A percentile compares a stretch with the other conserved stretches of the same genome.
Conservation (phyloP, 2,329 filamentous ascomycete species). For the Penicillium sp. region DNA sequence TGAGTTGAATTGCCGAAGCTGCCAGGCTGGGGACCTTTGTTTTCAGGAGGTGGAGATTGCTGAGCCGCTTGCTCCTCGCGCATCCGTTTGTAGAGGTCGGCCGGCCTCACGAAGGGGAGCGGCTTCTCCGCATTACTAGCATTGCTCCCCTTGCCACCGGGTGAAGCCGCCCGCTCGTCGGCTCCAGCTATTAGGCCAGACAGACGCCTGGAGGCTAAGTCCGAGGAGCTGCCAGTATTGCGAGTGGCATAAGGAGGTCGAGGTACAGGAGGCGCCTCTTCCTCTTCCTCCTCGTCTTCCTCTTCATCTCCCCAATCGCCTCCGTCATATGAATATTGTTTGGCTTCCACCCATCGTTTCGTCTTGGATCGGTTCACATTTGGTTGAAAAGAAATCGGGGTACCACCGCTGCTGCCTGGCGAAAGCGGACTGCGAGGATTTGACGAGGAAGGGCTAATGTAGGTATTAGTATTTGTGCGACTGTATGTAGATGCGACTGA, state of each 20-base stretch:
- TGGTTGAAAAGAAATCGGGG: slow-evolving; percentile 65
- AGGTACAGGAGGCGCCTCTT: slow-evolving; percentile 44
- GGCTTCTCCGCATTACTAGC: slow-evolving; percentile 44
- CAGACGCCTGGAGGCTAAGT: slow-evolving; percentile 21
- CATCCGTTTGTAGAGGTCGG: slow-evolving; percentile 72
- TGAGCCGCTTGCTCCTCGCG: slow-evolving; percentile 56
- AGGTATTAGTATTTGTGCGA: slow-evolving; percentile 16
- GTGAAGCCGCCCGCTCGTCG: slow-evolving; percentile 19
- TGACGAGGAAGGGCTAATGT: slow-evolving; percentile 17
- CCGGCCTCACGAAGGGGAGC: slow-evolving; percentile 65
- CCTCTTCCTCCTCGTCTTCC: slow-evolving; percentile 60
- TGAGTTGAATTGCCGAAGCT: background rate
- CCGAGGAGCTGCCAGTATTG: slow-evolving; percentile 26
- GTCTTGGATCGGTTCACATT: slow-evolving; percentile 89
- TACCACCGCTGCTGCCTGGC: slow-evolving; percentile 30
- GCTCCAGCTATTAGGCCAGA: slow-evolving; percentile 13
- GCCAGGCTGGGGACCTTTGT: background rate
- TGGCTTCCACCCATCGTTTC: slow-evolving; percentile 91
- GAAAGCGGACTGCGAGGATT: slow-evolving; percentile 29
- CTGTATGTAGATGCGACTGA: background rate
- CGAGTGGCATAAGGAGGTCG: slow-evolving; percentile 27
- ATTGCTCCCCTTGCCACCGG: slow-evolving; percentile 21
- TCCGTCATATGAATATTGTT: slow-evolving; percentile 80
- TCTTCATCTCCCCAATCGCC: slow-evolving; percentile 80
- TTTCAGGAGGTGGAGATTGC: background rate